These are phyloP conservation scores for Xylaria longipes DNA, from an alignment of 495 filamentous ascomycete genomes.

Conservation along the genomic window DNA sequence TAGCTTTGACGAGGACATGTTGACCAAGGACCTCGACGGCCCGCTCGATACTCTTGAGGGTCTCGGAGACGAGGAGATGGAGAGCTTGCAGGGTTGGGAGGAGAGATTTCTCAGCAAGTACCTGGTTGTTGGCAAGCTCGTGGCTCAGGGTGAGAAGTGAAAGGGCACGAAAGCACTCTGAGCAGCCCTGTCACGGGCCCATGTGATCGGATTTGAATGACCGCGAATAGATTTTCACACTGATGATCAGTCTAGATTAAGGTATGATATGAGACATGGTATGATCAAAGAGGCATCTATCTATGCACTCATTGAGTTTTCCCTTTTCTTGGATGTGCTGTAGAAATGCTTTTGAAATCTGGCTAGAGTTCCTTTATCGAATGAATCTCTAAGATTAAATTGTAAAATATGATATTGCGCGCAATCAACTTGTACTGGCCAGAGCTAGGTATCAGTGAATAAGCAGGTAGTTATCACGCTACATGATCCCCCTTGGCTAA, in stretches of 20 bases:
- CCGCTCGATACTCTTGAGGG: slow-evolving; percentile 84
- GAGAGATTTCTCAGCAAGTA: slow-evolving; percentile 94
- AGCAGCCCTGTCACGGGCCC: not conserved
- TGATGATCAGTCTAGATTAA: not conserved
- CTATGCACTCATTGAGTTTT: not conserved
- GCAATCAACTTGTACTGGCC: not conserved
- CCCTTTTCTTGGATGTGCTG: not conserved
- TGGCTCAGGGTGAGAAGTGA: slow-evolving; percentile 55
- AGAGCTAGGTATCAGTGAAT: not conserved
- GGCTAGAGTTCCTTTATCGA: not conserved
- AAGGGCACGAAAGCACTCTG: not conserved
- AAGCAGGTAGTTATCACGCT: not conserved
- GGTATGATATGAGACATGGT: not conserved
- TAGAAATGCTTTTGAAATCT: not conserved
- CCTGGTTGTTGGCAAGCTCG: slow-evolving; percentile 88
- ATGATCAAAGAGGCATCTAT: not conserved
- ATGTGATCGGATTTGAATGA: not conserved
- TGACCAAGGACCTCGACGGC: slow-evolving; percentile 88
- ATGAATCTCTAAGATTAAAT: not conserved
- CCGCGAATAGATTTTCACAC: not conserved
- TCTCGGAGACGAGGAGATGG: slow-evolving; percentile 76
- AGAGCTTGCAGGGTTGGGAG: slow-evolving; percentile 88
- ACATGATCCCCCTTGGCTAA: not conserved
- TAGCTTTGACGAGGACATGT: slow-evolving; percentile 95
- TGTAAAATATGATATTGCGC: not conserved